Conservation (phyloP, 371 early-diverging fungal genomes). For the Lichtheimia corymbifera region DNA sequence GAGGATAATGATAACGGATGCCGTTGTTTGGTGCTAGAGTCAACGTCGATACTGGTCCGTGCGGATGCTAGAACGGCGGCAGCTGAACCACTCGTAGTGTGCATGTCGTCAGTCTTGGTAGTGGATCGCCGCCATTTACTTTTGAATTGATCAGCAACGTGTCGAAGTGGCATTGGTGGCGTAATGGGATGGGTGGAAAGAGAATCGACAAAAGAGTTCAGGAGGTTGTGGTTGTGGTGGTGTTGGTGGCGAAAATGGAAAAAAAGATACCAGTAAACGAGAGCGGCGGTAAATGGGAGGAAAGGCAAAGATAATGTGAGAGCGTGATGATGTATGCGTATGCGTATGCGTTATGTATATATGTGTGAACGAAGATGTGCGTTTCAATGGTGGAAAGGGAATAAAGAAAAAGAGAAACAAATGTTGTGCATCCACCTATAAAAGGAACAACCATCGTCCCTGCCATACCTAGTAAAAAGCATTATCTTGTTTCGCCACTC, state of each 20-base stretch:
- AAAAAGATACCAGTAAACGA: slow-evolving; percentile 2
- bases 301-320: slow-evolving; percentile 10
- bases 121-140: slow-evolving; percentile 37
- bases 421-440: slow-evolving; percentile 8
- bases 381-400: no score
- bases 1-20: slow-evolving; percentile 1
- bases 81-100: background rate
- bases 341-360: no score
- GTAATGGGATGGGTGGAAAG: slow-evolving; percentile 9
- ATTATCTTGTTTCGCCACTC: slow-evolving; percentile 1
- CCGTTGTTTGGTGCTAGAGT: background rate
- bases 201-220: slow-evolving; percentile 1
- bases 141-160: slow-evolving; percentile 36
- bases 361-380: background rate
- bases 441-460: slow-evolving; percentile 5
- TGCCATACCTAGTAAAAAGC: slow-evolving; percentile 1
- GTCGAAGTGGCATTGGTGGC: slow-evolving; percentile 35
- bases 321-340: background rate
- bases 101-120: slow-evolving; percentile 27
- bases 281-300: slow-evolving; percentile 4
- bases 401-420: background rate
- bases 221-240: background rate
- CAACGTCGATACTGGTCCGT: background rate
- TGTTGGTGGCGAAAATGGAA: background rate
- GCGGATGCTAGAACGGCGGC: slow-evolving; percentile 24